Evolutionary conservation across 2,329 filamentous ascomycete genomes (phyloP).

Genomic region (Cladosporium sphaerospermum): DNA sequence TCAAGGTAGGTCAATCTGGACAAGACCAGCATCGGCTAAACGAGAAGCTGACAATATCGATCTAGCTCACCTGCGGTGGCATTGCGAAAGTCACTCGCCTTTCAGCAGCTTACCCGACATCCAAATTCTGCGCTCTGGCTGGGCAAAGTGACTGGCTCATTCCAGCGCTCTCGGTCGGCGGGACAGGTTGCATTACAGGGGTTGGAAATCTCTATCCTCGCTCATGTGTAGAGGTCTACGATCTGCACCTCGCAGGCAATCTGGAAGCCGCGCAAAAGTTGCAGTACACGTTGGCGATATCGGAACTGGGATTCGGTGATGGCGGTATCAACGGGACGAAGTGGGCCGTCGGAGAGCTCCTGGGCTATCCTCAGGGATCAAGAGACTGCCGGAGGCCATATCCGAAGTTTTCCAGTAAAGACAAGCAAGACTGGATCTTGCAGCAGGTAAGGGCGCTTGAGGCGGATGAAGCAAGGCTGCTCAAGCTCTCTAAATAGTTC

Average conservation of each 20-base stretch:
- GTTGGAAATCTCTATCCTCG: conserved; percentile 58
- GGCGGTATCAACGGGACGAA: conserved; percentile 57
- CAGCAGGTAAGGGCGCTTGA: conserved; percentile 30
- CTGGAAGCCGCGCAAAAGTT: conserved; percentile 42
- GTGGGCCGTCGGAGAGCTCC: conserved; percentile 51
- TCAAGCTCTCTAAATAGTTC: neutral
- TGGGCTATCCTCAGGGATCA: conserved; percentile 47
- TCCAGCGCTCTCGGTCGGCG: conserved; percentile 53
- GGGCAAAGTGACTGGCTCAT: conserved; percentile 45
- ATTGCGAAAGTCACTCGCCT: conserved; percentile 39
- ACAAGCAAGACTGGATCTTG: conserved; percentile 43
- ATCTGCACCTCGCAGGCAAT: conserved; percentile 25
- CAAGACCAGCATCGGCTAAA: neutral
- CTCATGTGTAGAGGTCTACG: conserved; percentile 36
- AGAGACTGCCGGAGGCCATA: conserved; percentile 51
- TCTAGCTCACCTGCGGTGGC: conserved; percentile 31
- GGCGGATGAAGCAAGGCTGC: conserved; percentile 27
- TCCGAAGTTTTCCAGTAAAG: conserved; percentile 42
- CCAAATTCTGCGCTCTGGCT: conserved; percentile 35
- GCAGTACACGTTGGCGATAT: conserved; percentile 47
- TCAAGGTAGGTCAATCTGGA: conserved; percentile 21
- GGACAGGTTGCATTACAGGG: conserved; percentile 55
- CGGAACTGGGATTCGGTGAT: conserved; percentile 53
- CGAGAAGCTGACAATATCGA: neutral
- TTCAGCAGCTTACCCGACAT: conserved; percentile 31